Conservation (phyloP, 2,329 filamentous ascomycete genomes). For the Diaporthe aspalathi region DNA sequence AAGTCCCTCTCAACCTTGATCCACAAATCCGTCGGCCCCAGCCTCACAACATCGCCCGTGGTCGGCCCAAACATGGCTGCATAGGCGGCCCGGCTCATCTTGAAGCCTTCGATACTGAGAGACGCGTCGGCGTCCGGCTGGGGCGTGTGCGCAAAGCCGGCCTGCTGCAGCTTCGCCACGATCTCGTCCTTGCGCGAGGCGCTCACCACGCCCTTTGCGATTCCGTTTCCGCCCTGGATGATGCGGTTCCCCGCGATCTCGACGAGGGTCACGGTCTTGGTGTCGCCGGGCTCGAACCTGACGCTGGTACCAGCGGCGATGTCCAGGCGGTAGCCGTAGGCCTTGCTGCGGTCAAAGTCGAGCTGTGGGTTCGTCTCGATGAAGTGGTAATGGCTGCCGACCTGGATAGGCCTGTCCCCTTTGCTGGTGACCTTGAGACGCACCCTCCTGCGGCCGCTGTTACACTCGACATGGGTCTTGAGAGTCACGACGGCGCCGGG, state of each 20-base stretch:
- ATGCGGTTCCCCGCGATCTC: slow-evolving; percentile 85
- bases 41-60: slow-evolving; percentile 82
- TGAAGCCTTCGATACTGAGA: slow-evolving; percentile 68
- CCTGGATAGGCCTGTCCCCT: slow-evolving; percentile 91
- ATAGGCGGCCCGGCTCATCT: slow-evolving; percentile 84
- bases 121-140: slow-evolving; percentile 70
- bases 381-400: slow-evolving; percentile 96
- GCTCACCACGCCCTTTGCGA: slow-evolving; percentile 81
- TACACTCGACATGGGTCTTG: slow-evolving; percentile 76
- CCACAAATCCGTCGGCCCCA: slow-evolving; percentile 90
- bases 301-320: slow-evolving; percentile 92
- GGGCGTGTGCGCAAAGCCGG: slow-evolving; percentile 81
- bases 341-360: slow-evolving; percentile 83
- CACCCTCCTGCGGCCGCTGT: slow-evolving; percentile 79
- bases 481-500: slow-evolving; percentile 84
- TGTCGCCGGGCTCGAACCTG: slow-evolving; percentile 93
- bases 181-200: slow-evolving; percentile 72
- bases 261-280: slow-evolving; percentile 88
- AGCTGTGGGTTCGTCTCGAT: slow-evolving; percentile 93
- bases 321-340: slow-evolving; percentile 89
- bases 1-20: slow-evolving; percentile 88
- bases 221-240: slow-evolving; percentile 84
- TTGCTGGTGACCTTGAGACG: slow-evolving; percentile 82
- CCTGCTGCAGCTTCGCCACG: slow-evolving; percentile 72
- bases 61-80: slow-evolving; percentile 93